phyloP scores from a whole-genome alignment of 441 rosid species.

The Corymbia citriodora region DNA sequence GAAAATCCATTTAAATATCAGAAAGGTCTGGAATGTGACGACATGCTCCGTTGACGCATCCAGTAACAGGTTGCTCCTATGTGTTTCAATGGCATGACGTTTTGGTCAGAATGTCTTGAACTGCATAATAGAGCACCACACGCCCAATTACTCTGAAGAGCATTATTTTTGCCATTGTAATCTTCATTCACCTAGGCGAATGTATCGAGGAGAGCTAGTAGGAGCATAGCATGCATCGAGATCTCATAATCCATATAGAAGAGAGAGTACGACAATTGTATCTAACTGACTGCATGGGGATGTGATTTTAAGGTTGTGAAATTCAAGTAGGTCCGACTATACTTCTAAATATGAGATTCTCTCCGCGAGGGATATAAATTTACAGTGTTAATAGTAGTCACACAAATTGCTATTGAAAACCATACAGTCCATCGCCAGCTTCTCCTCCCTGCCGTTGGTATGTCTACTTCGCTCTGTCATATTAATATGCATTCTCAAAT shows the following conservation, averaged over 20 bases:
- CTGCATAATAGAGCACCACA: not conserved
- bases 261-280: not conserved
- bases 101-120: not conserved
- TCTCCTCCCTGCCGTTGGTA: not conserved
- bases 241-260: too few species aligned
- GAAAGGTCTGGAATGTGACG: not conserved
- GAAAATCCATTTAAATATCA: not conserved
- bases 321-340: not conserved
- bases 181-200: not conserved
- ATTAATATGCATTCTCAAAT: not conserved
- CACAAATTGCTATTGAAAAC: not conserved
- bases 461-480: not conserved
- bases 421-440: not conserved
- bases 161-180: not conserved
- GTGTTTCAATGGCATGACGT: not conserved
- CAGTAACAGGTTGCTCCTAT: not conserved
- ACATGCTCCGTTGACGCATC: not conserved
- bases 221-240: not conserved
- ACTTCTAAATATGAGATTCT: not conserved
- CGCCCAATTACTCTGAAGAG: not conserved
- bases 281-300: not conserved
- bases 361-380: not conserved
- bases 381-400: not conserved
- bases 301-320: not conserved
- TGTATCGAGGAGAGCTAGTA: not conserved